Base-by-base conservation (phyloP, 352 stramenopile species). In the Phytophthora podocarpi region DNA sequence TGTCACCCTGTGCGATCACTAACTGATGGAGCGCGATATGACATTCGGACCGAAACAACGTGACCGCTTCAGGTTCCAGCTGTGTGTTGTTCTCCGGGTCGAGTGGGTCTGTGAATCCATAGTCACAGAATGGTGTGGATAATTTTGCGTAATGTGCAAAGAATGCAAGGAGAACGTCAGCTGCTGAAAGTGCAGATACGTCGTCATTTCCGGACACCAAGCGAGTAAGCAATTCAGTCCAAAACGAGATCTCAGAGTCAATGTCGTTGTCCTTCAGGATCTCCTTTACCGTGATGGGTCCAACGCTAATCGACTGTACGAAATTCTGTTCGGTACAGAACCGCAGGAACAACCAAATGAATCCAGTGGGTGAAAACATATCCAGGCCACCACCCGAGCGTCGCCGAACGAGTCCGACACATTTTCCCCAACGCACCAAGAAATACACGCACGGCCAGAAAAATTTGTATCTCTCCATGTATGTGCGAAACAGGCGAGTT, bases 381-480 rank as follows among this genome's bases (percentile, higher is more conserved):
- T 85, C 72, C 8, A 74, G 43, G 1, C 85, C 82, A 30, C 70
- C 72, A 24, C 77, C 66, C 6, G 70, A 80, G 0, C 77, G 74
- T 13, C 85, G 81, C 13, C 78, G 72, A 65, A 93, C 83, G 28
- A 93, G 24, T 2, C 79, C 82, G 1, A 81, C 70, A 7, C 77
- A 88, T 50, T 90, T 91, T 15, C 79, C 82, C 85, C 85, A 93
- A 8, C 80, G 72, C 36, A 93, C 54, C n/a, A 93, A 52, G 39
- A 92, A 87, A 54, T 78, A 88, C 23, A 89, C 37, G n/a, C 74
- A 76, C 1, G 82, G 80, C 82, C 85, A 93, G 41, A 90, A 91
- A 59, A 92, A 93, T 15, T 67, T 47, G 35, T 93, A 87, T 27
- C 37, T 73, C 13, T 57, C 51, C 72, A 90, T 88, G 53, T 93